Evolutionary conservation across 2,329 filamentous ascomycete genomes (phyloP).

Genomic region (Metarhizium brunneum): DNA sequence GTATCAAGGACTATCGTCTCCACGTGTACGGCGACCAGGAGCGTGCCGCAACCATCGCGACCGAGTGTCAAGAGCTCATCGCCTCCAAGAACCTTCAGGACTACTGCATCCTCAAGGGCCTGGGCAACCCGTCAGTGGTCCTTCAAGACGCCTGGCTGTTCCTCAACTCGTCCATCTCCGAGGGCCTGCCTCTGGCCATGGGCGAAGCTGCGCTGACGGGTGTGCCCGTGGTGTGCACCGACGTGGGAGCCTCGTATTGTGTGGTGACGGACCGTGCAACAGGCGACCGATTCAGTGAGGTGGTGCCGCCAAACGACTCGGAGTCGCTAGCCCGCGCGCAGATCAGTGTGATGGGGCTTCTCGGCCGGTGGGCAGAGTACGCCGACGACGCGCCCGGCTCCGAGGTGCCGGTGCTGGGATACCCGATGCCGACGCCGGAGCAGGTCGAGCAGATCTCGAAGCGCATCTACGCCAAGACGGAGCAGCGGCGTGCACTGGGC

Average conservation of each 20-base stretch:
- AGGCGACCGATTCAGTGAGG: not conserved
- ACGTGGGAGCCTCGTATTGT: not conserved
- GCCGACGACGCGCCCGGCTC: not conserved
- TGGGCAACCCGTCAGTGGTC: not conserved
- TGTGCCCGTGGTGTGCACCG: not conserved
- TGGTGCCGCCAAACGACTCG: not conserved
- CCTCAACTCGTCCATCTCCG: not conserved
- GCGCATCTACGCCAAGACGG: not conserved
- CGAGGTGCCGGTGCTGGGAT: not conserved
- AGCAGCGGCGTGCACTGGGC: not conserved
- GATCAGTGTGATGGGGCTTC: not conserved
- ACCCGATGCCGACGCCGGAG: not conserved
- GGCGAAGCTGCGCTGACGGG: not conserved
- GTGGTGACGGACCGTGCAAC: not conserved
- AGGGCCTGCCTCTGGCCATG: not conserved
- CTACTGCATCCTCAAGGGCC: not conserved
- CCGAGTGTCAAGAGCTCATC: not conserved
- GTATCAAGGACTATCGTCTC: not conserved
- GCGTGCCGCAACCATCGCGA: not conserved
- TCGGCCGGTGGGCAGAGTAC: not conserved
- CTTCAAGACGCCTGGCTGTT: not conserved
- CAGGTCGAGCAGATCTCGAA: not conserved
- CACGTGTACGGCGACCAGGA: not conserved
- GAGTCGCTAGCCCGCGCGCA: not conserved
- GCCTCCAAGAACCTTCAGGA: not conserved